Base-by-base conservation (phyloP, 2,329 filamentous ascomycete species). In the Fusarium musae region DNA sequence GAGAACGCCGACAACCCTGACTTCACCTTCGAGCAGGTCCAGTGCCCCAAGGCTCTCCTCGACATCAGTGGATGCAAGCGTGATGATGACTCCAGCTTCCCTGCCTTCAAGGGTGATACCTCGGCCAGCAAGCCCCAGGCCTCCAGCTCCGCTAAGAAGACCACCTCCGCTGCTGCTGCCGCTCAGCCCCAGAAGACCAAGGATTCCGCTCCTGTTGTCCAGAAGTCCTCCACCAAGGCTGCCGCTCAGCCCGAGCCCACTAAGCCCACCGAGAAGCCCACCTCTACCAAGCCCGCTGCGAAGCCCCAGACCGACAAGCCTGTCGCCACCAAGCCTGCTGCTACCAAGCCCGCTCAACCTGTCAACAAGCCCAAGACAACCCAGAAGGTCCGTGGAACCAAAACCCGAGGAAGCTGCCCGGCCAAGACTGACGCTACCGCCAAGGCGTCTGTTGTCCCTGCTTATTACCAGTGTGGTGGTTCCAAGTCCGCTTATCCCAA, bases 1-100 rank as follows among this genome's bases (percentile, higher is more conserved):
- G 77, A 83, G 72, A 86, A 86, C 69, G 85, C 88, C 54, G 87
- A 90, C 78, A 91, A 90, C 81, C 88, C 89, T 11, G 76, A 75
- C 34, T 86, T 91, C 60, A 83, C 80, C 60, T 91, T 88, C 80
- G 81, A 84, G 79, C 84, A 88, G 79, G 88, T 91, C 17, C 82
- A 85, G 69, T 90, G 88, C 79, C 88, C 88, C 19, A 79, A 83
- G 40, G 85, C 81, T 47, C 75, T 90, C 63, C 86, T 82, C 42
- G 78, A 80, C 59, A 80, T 83, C 63, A 81, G 79, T 26, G 82
- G 82, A 44, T 84, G 83, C 66, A 75, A 66, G 56, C 78, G 81
- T 59, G 46, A 77, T 17, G 79, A 82, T 30, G 81, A 82, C 59
- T 67, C 61, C 3, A 72, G 60, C 47, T 81, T 79, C 67, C 78